Evolutionary conservation across 352 stramenopile genomes (phyloP).

Genomic region (Blastocystis sp.): DNA sequence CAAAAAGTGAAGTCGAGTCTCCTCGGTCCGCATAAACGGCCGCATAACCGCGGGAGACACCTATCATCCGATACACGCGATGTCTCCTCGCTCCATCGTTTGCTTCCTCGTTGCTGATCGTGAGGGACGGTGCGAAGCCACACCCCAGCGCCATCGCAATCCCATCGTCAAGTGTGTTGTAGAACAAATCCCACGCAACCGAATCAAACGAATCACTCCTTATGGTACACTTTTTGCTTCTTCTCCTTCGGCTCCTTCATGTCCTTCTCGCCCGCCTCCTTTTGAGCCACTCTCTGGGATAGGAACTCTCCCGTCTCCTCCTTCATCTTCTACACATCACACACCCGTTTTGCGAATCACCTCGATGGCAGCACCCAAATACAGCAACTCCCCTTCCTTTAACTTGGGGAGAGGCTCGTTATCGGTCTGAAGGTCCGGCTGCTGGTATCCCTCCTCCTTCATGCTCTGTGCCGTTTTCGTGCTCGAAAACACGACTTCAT

Average conservation of each 20-base stretch:
- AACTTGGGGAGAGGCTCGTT: constrained; percentile 40
- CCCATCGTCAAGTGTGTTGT: too few species aligned
- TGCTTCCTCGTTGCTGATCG: too few species aligned
- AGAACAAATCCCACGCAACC: not conserved
- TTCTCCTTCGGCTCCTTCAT: constrained; percentile 14
- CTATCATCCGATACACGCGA: not conserved
- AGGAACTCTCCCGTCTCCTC: constrained; percentile 35
- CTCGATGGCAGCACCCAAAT: constrained; percentile 42
- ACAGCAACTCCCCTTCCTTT: constrained; percentile 53
- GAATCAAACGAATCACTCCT: not conserved
- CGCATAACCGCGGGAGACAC: not conserved
- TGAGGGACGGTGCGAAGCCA: too few species aligned
- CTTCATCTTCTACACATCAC: constrained; percentile 66
- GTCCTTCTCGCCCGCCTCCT: not conserved
- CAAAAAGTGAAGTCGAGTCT: constrained; percentile 65
- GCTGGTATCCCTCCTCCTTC: not conserved
- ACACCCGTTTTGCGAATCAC: not conserved
- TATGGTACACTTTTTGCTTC: not conserved
- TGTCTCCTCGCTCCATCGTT: too few species aligned
- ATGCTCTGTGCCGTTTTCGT: constrained; percentile 41
- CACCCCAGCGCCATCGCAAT: too few species aligned
- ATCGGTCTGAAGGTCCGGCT: constrained; percentile 53
- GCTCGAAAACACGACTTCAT: constrained; percentile 10
- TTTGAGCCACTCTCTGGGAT: not conserved
- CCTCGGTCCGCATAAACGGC: not conserved